Evolutionary conservation across 352 stramenopile genomes (phyloP), one percentile per base, ranked within the genome.

Genomic region (Pythium myriotylum): DNA sequence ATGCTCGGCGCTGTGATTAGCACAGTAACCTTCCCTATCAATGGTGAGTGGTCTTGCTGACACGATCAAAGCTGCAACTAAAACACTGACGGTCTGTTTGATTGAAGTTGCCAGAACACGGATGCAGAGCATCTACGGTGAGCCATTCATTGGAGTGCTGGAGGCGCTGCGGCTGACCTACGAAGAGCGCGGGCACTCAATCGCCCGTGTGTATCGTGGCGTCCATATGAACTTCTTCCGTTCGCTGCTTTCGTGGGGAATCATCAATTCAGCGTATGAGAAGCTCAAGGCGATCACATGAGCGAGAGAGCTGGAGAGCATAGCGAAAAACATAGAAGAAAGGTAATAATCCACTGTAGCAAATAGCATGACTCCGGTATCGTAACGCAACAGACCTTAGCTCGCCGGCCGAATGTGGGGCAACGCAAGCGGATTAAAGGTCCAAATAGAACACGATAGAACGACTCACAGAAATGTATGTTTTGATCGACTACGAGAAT

Each of bases 221-320:
- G 88, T 94, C 3, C 76, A 92, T 62, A 88, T 96, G 72, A 96
- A 96, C 61, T 96, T 94, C 66, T 88, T 89, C 46, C 77, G 88
- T 10, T 94, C 85, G 23, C 68, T 96, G 3, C 53, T 96, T 16
- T 95, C 88, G 16, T 96, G 88, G 88, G 88, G 88, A 10, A 96
- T 96, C 53, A 93, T 96, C 60, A 96, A 96, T 65, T 92, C 83
- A 54, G 84, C 84, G 40, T 96, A 95, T 58, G 88, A 96, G 66
- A 88, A 88, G 60, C 79, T 95, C 42, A 95, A 92, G 71, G 74
- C 79, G 23, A 72, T 91, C 41, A 89, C 79, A 61, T 86, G 64
- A 43, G 37, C 33, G 8, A 40, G 33, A 40, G 33, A 40, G 37
- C 13, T 6, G 17, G 37, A 43, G 37, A 53, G 46, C 37, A 37